Evolutionary conservation across 768 basidiomycete species (phyloP).

Genomic region (Auriscalpium vulgare): DNA sequence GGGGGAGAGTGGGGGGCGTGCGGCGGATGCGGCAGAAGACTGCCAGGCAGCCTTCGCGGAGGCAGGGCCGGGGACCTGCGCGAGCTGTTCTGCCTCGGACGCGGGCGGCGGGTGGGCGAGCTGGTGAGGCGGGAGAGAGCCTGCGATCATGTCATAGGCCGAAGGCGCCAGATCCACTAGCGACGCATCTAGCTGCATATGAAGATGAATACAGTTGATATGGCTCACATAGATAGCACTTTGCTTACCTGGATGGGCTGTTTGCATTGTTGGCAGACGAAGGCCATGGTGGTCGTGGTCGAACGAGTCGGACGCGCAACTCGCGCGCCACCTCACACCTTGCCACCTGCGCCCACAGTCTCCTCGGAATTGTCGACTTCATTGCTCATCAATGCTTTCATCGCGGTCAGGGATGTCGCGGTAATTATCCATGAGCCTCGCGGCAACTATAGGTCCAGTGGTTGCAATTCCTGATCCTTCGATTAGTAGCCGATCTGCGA

Average conservation of each 20-base stretch:
- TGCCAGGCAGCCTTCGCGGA: constrained; percentile 59
- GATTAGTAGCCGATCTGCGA: no score
- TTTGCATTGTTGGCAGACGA: constrained; percentile 84
- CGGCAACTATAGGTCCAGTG: no score
- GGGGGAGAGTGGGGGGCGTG: constrained; percentile 34
- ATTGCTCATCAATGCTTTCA: no score
- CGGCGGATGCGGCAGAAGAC: constrained; percentile 37
- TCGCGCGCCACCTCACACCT: neutral
- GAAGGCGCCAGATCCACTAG: constrained; percentile 79
- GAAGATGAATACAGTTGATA: neutral
- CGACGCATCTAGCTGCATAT: constrained; percentile 75
- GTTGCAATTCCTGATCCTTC: no score
- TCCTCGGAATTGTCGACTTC: no score
- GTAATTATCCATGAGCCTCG: no score
- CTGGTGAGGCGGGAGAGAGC: constrained; percentile 51
- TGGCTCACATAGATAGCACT: constrained; percentile 1
- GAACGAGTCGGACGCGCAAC: neutral
- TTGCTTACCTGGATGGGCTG: constrained; percentile 70
- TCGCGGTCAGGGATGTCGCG: no score
- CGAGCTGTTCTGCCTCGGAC: constrained; percentile 38
- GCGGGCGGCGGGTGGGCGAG: constrained; percentile 29
- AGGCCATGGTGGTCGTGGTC: constrained; percentile 27
- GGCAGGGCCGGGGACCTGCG: constrained; percentile 39
- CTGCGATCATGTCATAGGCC: constrained; percentile 79
- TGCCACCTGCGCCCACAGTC: neutral